Percentiles rank a stretch among this genome's conserved stretches.
phyloP scores from a whole-genome alignment of 495 filamentous ascomycete species.

The Oleoguttula mirabilis region DNA sequence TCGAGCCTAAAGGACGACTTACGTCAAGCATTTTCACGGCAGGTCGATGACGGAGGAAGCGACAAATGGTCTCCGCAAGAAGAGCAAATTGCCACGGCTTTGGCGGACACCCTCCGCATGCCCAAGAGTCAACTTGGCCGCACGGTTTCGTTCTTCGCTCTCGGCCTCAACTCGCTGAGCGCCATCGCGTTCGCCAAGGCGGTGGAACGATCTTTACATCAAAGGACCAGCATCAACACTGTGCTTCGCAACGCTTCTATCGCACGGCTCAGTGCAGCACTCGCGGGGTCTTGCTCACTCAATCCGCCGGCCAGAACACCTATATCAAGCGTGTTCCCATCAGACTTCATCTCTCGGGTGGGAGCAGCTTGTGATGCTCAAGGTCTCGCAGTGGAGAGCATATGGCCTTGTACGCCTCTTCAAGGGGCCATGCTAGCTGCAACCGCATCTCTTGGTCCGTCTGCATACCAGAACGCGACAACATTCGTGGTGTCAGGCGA shows the following conservation, averaged over 20 bases:
- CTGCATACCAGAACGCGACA: slow-evolving; percentile 45
- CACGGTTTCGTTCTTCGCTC: slow-evolving; percentile 47
- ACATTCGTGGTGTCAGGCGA: slow-evolving; percentile 37
- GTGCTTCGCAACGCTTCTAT: slow-evolving; percentile 53
- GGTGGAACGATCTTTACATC: slow-evolving; percentile 33
- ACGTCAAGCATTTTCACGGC: no score
- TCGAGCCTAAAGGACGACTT: no score
- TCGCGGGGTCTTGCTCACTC: slow-evolving; percentile 17
- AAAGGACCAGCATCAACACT: slow-evolving; percentile 44
- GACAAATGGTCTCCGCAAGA: slow-evolving; percentile 35
- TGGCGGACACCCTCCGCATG: slow-evolving; percentile 39
- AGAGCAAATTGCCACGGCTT: slow-evolving; percentile 35
- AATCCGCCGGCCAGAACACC: no score
- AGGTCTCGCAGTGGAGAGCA: slow-evolving; percentile 34
- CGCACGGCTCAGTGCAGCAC: slow-evolving; percentile 37
- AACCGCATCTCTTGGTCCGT: slow-evolving; percentile 24
- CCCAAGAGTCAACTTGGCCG: no score
- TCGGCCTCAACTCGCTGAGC: slow-evolving; percentile 73
- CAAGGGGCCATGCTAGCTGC: slow-evolving; percentile 69
- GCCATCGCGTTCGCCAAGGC: slow-evolving; percentile 53
- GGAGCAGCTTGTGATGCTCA: slow-evolving; percentile 23
- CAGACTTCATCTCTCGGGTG: slow-evolving; percentile 28
- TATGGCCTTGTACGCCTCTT: slow-evolving; percentile 69
- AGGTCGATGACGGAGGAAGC: no score
- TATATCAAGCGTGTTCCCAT: no score